Conservation (phyloP, 2,329 filamentous ascomycete species). For the Fusarium albidum region DNA sequence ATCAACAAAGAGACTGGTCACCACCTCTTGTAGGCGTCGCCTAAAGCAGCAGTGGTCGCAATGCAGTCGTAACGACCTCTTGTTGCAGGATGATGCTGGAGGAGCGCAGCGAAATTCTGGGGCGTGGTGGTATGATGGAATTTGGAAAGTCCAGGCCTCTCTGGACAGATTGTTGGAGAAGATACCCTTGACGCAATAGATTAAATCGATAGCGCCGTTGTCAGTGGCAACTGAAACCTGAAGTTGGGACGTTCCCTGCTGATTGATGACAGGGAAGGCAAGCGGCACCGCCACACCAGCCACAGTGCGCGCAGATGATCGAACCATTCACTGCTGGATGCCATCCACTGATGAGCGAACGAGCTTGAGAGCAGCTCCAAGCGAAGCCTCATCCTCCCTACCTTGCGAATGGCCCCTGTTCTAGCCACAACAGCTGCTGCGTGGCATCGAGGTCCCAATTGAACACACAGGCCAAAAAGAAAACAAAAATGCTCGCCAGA, state of each 20-base stretch:
- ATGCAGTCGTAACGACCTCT: not conserved
- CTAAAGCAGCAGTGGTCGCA: constrained; percentile 5
- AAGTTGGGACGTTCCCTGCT: constrained; percentile 27
- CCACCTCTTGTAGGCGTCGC: not conserved
- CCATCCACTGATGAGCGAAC: constrained; percentile 18
- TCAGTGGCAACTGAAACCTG: constrained; percentile 50
- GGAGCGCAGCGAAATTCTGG: constrained; percentile 12
- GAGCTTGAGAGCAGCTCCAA: no score
- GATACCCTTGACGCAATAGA: constrained; percentile 46
- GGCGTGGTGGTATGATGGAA: constrained; percentile 33
- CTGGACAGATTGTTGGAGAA: constrained; percentile 39
- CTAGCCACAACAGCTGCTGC: constrained; percentile 11
- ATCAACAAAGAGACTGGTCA: constrained; percentile 28
- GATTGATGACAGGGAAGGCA: constrained; percentile 35
- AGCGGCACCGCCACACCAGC: constrained; percentile 26
- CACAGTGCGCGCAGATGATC: constrained; percentile 29
- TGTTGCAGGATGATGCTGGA: constrained; percentile 1
- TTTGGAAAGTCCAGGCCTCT: constrained; percentile 25
- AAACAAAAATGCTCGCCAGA: constrained; percentile 42
- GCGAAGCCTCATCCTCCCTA: constrained; percentile 26
- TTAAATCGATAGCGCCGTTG: constrained; percentile 42
- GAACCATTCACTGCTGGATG: constrained; percentile 37
- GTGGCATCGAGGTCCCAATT: constrained; percentile 7
- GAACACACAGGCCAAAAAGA: not conserved
- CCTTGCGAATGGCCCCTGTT: constrained; percentile 6